Conservation (phyloP, 306 rosid species). For the Bauhinia variegata region DNA sequence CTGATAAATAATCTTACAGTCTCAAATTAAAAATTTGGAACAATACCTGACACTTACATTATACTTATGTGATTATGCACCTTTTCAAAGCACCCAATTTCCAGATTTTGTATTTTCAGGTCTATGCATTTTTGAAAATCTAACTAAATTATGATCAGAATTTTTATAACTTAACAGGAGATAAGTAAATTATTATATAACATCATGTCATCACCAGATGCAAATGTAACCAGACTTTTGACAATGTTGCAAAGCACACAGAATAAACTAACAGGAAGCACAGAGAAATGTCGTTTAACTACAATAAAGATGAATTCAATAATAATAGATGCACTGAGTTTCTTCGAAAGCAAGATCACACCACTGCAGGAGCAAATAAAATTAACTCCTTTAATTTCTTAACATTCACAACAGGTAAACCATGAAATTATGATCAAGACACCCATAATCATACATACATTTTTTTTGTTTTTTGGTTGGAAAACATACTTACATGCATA, state of each 20-base stretch:
- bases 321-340: background rate
- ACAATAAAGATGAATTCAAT: background rate
- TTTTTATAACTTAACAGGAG: background rate
- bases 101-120: too few relatives aligned
- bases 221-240: background rate
- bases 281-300: background rate
- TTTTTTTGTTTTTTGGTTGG: too few relatives aligned
- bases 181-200: too few relatives aligned
- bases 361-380: constrained; percentile 9
- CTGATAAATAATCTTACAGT: background rate
- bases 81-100: background rate
- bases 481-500: too few relatives aligned
- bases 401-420: constrained; percentile 14
- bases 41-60: background rate
- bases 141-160: background rate
- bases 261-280: background rate
- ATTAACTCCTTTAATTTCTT: background rate
- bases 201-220: too few relatives aligned
- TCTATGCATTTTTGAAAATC: background rate
- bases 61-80: background rate
- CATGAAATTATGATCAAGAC: constrained; percentile 8
- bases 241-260: background rate
- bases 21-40: background rate
- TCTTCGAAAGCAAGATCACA: constrained; percentile 13
- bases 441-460: too few relatives aligned